A percentile compares a stretch with the other conserved stretches of the same genome.
These are phyloP conservation scores for Teunomyces gatunensis DNA, from an alignment of 805 yeast genomes.

Conservation along the genomic window DNA sequence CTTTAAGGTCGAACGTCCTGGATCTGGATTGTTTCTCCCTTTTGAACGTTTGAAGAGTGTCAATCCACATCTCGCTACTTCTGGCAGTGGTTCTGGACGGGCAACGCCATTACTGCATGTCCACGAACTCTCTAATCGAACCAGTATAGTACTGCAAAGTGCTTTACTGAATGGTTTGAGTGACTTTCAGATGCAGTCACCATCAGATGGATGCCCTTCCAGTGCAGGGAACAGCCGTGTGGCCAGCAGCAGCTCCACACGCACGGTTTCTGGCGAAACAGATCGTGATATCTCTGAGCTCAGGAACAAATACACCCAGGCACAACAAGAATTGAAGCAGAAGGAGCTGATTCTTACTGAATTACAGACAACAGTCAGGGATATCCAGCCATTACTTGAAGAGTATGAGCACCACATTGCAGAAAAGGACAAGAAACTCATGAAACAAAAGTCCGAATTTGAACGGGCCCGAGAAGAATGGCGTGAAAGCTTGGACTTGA, in stretches of 20 bases:
- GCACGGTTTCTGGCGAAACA: not conserved
- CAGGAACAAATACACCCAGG: constrained; percentile 20
- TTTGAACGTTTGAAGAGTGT: constrained; percentile 42
- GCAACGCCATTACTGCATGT: not conserved
- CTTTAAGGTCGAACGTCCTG: constrained; percentile 61
- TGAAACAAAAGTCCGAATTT: constrained; percentile 45
- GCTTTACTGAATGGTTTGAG: not conserved
- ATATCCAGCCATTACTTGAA: constrained; percentile 46
- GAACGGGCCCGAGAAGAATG: constrained; percentile 59
- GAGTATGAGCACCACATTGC: constrained; percentile 44
- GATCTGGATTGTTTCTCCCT: constrained; percentile 74
- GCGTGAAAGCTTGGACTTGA: constrained; percentile 53
- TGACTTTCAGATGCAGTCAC: not conserved
- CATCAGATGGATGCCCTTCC: not conserved
- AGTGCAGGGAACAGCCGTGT: not conserved
- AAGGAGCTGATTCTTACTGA: constrained; percentile 47
- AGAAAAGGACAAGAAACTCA: constrained; percentile 45
- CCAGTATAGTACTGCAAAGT: not conserved
- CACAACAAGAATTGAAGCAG: constrained; percentile 33
- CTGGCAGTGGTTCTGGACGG: not conserved
- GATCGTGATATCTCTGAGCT: constrained; percentile 17
- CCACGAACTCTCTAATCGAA: not conserved
- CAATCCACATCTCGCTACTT: constrained; percentile 26
- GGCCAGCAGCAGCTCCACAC: not conserved
- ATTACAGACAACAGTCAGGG: constrained; percentile 46